Base-by-base conservation (phyloP, 139 green algal genomes). In the Pycnococcus provasolii region DNA sequence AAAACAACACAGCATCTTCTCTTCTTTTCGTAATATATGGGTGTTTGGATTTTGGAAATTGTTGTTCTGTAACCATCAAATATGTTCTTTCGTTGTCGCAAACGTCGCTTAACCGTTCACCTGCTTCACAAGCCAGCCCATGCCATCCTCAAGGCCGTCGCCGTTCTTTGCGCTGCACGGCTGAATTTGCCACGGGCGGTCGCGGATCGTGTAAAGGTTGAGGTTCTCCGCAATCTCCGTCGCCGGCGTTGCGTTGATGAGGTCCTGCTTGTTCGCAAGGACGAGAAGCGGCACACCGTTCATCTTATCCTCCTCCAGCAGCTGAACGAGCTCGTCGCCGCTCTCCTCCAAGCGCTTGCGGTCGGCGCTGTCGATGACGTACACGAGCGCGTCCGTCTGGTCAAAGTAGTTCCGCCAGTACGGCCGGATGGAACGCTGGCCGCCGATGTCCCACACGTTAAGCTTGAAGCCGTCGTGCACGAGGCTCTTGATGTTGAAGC, bases 391-490 rank as follows among this genome's bases (percentile, higher is more conserved):
- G 60, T 90, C 84, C 39, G 86, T 92, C 26, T 77, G 58, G 6
- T 92, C 86, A 65, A 88, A 92, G 75, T 92, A 92, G 75, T 92
- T 92, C 1, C 83, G 77, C 86, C 85, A 90, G 77, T 89, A 93
- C 4, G 85, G 85, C 6, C 86, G 62, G 44, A 93, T 93, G 3
- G 82, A 66, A 55, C 87, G 90, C 70, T 93, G 86, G 7, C 86
- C 86, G 9, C 86, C 86, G 66, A 93, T 89, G 66, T 93, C 86
- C 86, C 86, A 93, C 41, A 93, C 80, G 64, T 89, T 87, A 1
- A 93, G 78, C 73, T 91, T 93, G 73, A 93, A 90, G 9, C 84
- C 82, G 39, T 90, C 84, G 53, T 85, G 78, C 9, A 81, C 68
- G 6, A 93, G 47, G 0, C 82, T 86, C 75, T 93, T 91, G 70